Conservation (phyloP, 2,329 filamentous ascomycete genomes). For the Lachnellula willkommii region DNA sequence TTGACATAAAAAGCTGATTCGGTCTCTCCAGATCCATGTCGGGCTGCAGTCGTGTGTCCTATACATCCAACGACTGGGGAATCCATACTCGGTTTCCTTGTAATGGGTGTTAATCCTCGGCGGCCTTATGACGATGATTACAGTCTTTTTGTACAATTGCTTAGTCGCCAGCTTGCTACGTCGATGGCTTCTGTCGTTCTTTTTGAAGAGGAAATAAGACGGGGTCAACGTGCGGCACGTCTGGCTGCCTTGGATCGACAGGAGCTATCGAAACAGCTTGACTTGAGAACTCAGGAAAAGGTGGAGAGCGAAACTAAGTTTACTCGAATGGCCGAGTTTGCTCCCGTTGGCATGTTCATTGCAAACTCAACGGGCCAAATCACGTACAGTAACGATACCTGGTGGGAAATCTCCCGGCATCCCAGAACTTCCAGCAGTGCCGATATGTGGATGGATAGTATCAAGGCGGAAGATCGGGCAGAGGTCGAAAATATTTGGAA, state of each 20-base stretch:
- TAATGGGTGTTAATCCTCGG: conserved; percentile 73
- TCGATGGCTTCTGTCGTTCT: conserved; percentile 76
- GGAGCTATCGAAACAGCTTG: conserved; percentile 70
- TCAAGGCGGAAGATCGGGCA: conserved; percentile 60
- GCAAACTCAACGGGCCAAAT: conserved; percentile 66
- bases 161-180: conserved; percentile 71
- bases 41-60: conserved; percentile 69
- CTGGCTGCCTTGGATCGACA: conserved; percentile 72
- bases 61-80: conserved; percentile 71
- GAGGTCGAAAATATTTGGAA: conserved; percentile 57
- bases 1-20: too few species aligned
- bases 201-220: conserved; percentile 76
- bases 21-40: conserved; percentile 46
- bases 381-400: conserved; percentile 78
- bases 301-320: conserved; percentile 71
- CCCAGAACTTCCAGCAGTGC: conserved; percentile 53
- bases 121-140: conserved; percentile 79
- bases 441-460: conserved; percentile 67
- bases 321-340: conserved; percentile 78
- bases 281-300: conserved; percentile 56
- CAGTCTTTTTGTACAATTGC: conserved; percentile 67
- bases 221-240: conserved; percentile 67
- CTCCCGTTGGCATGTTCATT: conserved; percentile 80
- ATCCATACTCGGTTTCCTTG: conserved; percentile 68
- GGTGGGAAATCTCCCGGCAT: conserved; percentile 62